phyloP scores from a whole-genome alignment of 805 yeast species.

The Spathaspora arborariae region DNA sequence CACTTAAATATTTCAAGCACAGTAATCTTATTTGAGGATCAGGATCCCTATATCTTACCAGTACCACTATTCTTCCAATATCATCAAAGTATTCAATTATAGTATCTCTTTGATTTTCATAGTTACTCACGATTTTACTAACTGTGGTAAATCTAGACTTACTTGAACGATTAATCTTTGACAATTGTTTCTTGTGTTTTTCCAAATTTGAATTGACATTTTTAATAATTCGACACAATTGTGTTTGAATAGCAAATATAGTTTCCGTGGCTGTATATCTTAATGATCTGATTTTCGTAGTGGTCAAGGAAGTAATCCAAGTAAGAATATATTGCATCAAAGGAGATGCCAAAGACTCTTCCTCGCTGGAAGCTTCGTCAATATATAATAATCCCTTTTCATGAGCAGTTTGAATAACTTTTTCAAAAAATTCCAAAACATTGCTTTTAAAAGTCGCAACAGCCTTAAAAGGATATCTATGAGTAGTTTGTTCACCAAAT shows the following conservation, averaged over 20 bases:
- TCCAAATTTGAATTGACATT: conserved; percentile 33
- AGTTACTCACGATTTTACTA: conserved; percentile 33
- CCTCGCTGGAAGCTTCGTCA: conserved; percentile 17
- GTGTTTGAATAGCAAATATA: conserved; percentile 56
- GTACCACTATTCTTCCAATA: conserved; percentile 61
- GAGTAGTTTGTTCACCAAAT: conserved; percentile 56
- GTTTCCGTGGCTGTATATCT: conserved; percentile 63
- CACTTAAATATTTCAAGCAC: conserved; percentile 59
- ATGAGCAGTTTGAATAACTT: conserved; percentile 49
- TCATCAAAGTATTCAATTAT: conserved; percentile 60
- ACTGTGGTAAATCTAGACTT: conserved; percentile 46
- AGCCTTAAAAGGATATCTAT: conserved; percentile 63
- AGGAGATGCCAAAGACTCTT: conserved; percentile 28
- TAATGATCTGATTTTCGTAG: conserved; percentile 66
- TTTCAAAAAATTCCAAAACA: conserved; percentile 52
- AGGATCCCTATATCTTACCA: conserved; percentile 76
- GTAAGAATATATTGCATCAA: conserved; percentile 56
- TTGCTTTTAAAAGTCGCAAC: conserved; percentile 51
- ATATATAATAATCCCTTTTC: conserved; percentile 52
- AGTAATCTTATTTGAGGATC: conserved; percentile 70
- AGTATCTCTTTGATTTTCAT: conserved; percentile 44
- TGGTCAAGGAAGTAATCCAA: conserved; percentile 74
- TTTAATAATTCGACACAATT: conserved; percentile 49
- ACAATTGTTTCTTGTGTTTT: conserved; percentile 43
- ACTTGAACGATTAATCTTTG: conserved; percentile 20